These are phyloP conservation scores for Leucosporidium creatinivorum DNA, from an alignment of 768 basidiomycete species.

Conservation along the genomic window DNA sequence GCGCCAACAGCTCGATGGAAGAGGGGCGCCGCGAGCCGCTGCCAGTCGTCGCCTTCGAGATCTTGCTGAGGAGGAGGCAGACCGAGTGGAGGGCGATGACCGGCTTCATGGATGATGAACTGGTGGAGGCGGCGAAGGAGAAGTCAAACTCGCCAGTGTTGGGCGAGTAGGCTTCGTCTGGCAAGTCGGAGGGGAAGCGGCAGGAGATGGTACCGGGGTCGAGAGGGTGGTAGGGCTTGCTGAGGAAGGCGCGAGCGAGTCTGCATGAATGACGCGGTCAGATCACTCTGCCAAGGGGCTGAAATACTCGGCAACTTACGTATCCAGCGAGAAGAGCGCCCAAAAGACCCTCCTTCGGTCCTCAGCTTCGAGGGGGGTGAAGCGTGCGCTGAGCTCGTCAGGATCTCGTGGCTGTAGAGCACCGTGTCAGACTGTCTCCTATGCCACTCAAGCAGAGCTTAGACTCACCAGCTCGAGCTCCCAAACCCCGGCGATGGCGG, in stretches of 20 bases:
- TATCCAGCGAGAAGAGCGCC: conserved; percentile 9
- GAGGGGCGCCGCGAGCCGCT: background rate
- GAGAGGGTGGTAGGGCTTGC: background rate
- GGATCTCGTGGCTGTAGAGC: conserved; percentile 16
- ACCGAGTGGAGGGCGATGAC: background rate
- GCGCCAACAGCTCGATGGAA: background rate
- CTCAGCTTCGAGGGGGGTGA: conserved; percentile 11
- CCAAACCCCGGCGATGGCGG: background rate
- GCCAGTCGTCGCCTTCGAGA: background rate
- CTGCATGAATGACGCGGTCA: background rate
- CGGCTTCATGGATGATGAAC: background rate
- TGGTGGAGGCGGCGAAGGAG: background rate
- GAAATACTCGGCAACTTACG: conserved; percentile 1
- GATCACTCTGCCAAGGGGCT: background rate
- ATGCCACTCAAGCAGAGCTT: background rate
- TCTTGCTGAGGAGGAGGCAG: background rate
- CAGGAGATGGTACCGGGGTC: conserved; percentile 6
- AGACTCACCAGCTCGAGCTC: conserved; percentile 9
- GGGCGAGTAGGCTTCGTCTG: conserved; percentile 9
- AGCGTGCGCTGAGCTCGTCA: background rate
- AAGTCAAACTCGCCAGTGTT: conserved; percentile 5
- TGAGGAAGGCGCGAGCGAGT: conserved; percentile 2
- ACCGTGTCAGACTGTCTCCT: background rate
- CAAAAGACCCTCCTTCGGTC: conserved; percentile 18
- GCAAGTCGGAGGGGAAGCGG: conserved; percentile 1